phyloP scores from a whole-genome alignment of 129 eudicot species.

The Calendula officinalis region DNA sequence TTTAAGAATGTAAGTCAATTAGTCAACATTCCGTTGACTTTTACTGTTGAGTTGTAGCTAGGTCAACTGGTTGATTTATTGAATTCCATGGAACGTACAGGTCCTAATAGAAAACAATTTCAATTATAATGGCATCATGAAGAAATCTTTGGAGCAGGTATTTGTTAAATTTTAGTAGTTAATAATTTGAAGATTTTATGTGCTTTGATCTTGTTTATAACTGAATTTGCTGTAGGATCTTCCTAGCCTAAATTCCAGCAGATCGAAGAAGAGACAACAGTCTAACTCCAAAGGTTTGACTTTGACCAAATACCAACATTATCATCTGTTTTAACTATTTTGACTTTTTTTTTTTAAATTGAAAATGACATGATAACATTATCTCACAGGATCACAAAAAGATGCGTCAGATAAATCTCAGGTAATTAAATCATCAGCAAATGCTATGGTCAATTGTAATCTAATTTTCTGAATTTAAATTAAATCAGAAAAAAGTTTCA shows the following conservation, averaged over 20 bases:
- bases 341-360: too few relatives aligned
- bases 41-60: slow-evolving; percentile 8
- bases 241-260: slow-evolving; percentile 33
- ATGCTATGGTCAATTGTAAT: neutral
- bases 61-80: neutral
- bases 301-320: neutral
- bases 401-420: slow-evolving; percentile 18
- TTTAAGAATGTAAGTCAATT: slow-evolving; percentile 46
- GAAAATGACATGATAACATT: too few relatives aligned
- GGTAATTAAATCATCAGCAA: slow-evolving; percentile 12
- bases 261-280: slow-evolving; percentile 35
- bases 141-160: slow-evolving; percentile 54
- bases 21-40: slow-evolving; percentile 13
- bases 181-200: neutral
- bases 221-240: slow-evolving; percentile 44
- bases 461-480: neutral
- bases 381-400: slow-evolving; percentile 20
- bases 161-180: neutral
- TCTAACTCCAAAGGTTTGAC: slow-evolving; percentile 50
- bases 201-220: slow-evolving; percentile 10
- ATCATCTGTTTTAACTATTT: too few relatives aligned
- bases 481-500: slow-evolving; percentile 17
- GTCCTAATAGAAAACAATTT: slow-evolving; percentile 38
- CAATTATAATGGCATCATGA: slow-evolving; percentile 29
- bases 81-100: slow-evolving; percentile 16